A percentile compares a stretch with the other conserved stretches of the same genome.
Evolutionary conservation across 129 eudicot genomes (phyloP).

Genomic region (Rutidosis leptorrhynchoides): DNA sequence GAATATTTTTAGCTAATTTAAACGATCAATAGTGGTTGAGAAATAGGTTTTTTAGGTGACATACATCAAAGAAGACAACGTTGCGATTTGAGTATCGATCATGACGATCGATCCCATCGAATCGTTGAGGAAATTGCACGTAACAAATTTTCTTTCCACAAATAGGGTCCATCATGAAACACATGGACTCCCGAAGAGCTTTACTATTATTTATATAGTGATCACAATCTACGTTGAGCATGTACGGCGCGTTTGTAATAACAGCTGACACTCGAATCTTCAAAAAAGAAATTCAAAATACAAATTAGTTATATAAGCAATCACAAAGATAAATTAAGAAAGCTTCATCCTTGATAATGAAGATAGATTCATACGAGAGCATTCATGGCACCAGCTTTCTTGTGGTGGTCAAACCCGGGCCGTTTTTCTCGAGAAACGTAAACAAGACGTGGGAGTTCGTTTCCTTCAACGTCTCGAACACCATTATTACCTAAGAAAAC

Average conservation of each 20-base stretch:
- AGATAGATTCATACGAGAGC: constrained; percentile 45
- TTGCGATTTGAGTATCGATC: constrained; percentile 76
- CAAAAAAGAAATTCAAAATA: neutral
- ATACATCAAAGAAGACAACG: constrained; percentile 77
- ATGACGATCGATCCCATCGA: constrained; percentile 65
- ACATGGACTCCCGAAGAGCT: constrained; percentile 79
- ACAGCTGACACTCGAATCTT: constrained; percentile 79
- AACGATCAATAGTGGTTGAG: neutral
- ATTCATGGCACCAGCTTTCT: constrained; percentile 91
- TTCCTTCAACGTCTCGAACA: constrained; percentile 52
- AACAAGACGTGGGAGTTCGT: constrained; percentile 56
- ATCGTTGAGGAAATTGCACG: constrained; percentile 78
- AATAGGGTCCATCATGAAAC: constrained; percentile 82
- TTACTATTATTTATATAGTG: constrained; percentile 80
- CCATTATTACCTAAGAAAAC: constrained; percentile 62
- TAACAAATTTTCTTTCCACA: constrained; percentile 70
- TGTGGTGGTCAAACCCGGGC: constrained; percentile 83
- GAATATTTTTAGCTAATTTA: neutral
- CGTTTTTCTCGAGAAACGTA: constrained; percentile 81
- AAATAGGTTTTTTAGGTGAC: constrained; percentile 4
- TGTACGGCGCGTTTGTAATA: constrained; percentile 69
- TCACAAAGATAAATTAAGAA: neutral
- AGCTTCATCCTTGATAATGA: neutral
- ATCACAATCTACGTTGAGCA: constrained; percentile 76
- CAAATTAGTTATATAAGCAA: constrained; percentile 9